phyloP scores from a whole-genome alignment of 768 basidiomycete genomes.

The Lentinus brumalis region DNA sequence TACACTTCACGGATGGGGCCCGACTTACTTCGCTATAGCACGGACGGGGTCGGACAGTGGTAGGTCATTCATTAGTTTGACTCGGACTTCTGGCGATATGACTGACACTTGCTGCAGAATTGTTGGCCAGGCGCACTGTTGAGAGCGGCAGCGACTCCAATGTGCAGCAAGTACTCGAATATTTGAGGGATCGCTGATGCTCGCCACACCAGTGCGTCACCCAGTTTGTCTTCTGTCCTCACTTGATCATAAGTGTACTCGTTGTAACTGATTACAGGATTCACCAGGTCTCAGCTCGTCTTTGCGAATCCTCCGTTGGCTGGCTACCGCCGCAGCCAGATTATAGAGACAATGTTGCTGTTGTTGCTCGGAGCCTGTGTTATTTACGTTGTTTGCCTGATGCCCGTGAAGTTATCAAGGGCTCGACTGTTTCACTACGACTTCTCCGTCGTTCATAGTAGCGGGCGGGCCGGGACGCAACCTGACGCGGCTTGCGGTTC shows the following conservation, averaged over 20 bases:
- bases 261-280: too few relatives aligned
- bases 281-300: too few relatives aligned
- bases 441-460: too few relatives aligned
- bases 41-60: slow-evolving; percentile 20
- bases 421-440: too few relatives aligned
- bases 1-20: slow-evolving; percentile 19
- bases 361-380: too few relatives aligned
- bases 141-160: slow-evolving; percentile 6
- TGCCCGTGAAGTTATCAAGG: too few relatives aligned
- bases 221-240: neutral
- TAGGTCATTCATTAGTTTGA: neutral
- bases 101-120: neutral
- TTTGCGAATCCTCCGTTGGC: too few relatives aligned
- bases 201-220: neutral
- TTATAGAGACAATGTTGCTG: too few relatives aligned
- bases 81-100: neutral
- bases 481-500: too few relatives aligned
- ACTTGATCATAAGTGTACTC: neutral
- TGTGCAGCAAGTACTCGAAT: slow-evolving; percentile 3
- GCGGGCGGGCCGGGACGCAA: too few relatives aligned
- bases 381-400: too few relatives aligned
- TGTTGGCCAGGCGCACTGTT: slow-evolving; percentile 8
- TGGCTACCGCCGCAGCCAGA: too few relatives aligned
- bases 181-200: slow-evolving; percentile 7
- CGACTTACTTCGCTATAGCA: slow-evolving; percentile 22